Conservation (phyloP, 83 land plant species). For the Diphasiastrum complanatum region DNA sequence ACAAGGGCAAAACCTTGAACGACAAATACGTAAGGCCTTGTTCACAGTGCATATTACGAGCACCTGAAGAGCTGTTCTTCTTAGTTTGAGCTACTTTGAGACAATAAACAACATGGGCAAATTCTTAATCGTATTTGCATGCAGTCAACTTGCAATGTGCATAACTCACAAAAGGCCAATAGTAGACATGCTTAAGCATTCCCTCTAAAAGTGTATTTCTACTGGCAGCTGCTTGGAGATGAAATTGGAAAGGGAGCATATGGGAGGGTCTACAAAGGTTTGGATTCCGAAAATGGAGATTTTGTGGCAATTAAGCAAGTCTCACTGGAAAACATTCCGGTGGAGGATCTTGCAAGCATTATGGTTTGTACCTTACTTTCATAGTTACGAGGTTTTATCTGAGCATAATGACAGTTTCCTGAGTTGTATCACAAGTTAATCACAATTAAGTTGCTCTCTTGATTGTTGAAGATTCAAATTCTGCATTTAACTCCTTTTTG, state of each 20-base stretch:
- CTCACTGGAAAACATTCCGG: slow-evolving; percentile 89
- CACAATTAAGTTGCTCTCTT: no score
- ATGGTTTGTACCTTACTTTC: slow-evolving; percentile 58
- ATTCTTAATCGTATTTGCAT: no score
- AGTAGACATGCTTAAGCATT: background rate
- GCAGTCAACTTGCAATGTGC: background rate
- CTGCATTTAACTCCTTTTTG: no score
- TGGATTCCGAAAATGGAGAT: slow-evolving; percentile 98
- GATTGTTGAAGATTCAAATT: no score
- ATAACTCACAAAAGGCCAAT: background rate
- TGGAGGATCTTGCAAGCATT: slow-evolving; percentile 93
- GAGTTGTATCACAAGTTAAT: no score
- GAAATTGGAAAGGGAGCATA: slow-evolving; percentile 99
- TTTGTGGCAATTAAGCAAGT: slow-evolving; percentile 98
- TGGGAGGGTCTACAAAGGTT: slow-evolving; percentile 91
- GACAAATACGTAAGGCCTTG: slow-evolving; percentile 63
- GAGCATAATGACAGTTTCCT: no score
- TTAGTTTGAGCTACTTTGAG: background rate
- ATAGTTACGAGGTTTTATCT: no score
- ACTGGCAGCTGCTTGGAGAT: slow-evolving; percentile 82
- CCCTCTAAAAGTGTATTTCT: background rate
- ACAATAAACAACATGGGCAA: background rate
- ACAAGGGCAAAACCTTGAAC: slow-evolving; percentile 72
- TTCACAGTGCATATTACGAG: no score
- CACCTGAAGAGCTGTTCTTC: background rate